phyloP scores from a whole-genome alignment of 2,329 filamentous ascomycete species.

The Pestalotiopsis sp. region DNA sequence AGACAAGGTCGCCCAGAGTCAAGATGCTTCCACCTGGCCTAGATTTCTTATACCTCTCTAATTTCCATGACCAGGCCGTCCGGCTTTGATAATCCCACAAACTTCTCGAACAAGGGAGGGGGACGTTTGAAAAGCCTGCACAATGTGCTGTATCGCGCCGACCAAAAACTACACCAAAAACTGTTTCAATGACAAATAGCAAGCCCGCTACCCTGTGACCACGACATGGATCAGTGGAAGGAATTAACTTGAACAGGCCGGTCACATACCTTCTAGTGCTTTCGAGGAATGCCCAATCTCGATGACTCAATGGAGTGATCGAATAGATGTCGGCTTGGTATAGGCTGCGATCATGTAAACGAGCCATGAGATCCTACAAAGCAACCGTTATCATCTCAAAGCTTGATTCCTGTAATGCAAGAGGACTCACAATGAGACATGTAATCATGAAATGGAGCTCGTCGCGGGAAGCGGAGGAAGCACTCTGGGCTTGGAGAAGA shows the following conservation, averaged over 20 bases:
- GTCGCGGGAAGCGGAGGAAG: slow-evolving; percentile 16
- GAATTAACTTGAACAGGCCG: neutral
- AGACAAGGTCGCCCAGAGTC: slow-evolving; percentile 16
- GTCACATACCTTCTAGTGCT: slow-evolving; percentile 12
- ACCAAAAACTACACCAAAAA: slow-evolving; percentile 20
- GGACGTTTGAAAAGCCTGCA: slow-evolving; percentile 13
- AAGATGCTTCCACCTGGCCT: slow-evolving; percentile 9
- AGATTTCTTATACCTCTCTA: slow-evolving; percentile 17
- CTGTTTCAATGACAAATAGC: slow-evolving; percentile 20
- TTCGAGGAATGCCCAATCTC: slow-evolving; percentile 4
- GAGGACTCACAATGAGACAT: slow-evolving; percentile 13
- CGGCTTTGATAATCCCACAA: slow-evolving; percentile 26
- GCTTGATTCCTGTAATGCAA: neutral
- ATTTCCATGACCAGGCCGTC: slow-evolving; percentile 21
- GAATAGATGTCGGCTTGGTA: slow-evolving; percentile 5
- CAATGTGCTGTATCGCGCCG: slow-evolving; percentile 1
- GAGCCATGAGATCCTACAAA: neutral
- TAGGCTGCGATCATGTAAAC: neutral
- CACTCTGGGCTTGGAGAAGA: slow-evolving; percentile 25
- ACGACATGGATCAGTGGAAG: neutral
- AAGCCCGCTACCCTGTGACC: slow-evolving; percentile 17
- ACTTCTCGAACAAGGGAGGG: slow-evolving; percentile 19
- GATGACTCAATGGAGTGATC: neutral
- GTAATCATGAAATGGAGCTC: slow-evolving; percentile 16
- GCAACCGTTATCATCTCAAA: neutral